These are phyloP conservation scores for Acer yangbiense DNA, from an alignment of 345 rosid species.

Conservation along the genomic window DNA sequence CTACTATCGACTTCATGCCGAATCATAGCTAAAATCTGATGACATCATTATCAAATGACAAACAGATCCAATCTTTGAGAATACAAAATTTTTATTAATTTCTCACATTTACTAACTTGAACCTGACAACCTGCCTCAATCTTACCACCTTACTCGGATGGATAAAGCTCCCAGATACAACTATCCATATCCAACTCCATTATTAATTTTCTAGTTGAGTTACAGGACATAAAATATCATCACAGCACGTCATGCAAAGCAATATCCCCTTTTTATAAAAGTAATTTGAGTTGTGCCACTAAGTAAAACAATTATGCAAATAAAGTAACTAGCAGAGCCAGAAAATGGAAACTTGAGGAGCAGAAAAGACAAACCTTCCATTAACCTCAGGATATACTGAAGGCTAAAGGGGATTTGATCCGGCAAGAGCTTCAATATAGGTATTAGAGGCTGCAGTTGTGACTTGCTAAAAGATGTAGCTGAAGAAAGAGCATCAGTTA, in stretches of 20 bases:
- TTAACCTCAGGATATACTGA: conserved; percentile 40
- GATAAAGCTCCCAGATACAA: background rate
- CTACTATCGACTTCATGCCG: background rate
- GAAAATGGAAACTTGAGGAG: conserved; percentile 16
- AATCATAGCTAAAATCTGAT: background rate
- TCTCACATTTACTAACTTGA: background rate
- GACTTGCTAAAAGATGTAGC: conserved; percentile 76
- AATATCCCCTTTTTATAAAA: background rate
- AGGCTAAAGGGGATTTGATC: conserved; percentile 31
- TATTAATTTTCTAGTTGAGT: background rate
- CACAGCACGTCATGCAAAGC: too few relatives aligned
- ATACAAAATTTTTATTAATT: background rate
- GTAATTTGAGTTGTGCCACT: background rate
- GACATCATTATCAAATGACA: background rate
- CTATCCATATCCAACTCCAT: background rate
- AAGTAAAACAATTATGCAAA: background rate
- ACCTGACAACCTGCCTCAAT: background rate
- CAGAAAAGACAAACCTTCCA: conserved; percentile 48
- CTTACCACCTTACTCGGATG: background rate
- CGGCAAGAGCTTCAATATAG: conserved; percentile 58
- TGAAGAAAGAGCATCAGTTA: conserved; percentile 37
- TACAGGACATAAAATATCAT: background rate
- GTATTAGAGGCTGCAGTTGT: conserved; percentile 51
- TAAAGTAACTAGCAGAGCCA: conserved; percentile 9
- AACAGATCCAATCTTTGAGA: background rate